Conservation (phyloP, 176 grass and related monocot species). For the barley (Hordeum vulgare) region DNA sequence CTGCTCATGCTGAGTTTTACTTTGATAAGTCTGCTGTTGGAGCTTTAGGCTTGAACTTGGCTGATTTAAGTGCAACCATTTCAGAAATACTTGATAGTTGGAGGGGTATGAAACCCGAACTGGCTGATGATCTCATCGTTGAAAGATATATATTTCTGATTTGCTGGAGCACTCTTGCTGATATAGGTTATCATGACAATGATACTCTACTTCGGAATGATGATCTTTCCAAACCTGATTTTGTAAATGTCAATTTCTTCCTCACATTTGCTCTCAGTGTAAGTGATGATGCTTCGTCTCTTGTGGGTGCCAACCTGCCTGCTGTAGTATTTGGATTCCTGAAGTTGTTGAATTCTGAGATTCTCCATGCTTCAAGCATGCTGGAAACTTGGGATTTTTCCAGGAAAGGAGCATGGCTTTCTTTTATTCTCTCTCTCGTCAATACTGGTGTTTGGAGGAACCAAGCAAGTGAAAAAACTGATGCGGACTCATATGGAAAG, state of each 20-base stretch:
- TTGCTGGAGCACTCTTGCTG: conserved; percentile 66
- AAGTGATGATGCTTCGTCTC: conserved; percentile 23
- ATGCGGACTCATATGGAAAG: neutral
- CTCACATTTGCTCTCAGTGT: conserved; percentile 53
- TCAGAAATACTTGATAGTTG: conserved; percentile 69
- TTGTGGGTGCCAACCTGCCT: conserved; percentile 40
- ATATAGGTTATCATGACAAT: conserved; percentile 31
- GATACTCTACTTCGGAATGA: conserved; percentile 23
- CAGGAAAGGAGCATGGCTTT: conserved; percentile 65
- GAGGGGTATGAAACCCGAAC: conserved; percentile 54
- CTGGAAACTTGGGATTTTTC: conserved; percentile 62
- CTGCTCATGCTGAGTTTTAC: conserved; percentile 36
- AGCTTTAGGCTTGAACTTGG: conserved; percentile 50
- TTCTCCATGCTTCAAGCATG: conserved; percentile 30
- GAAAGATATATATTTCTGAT: conserved; percentile 87
- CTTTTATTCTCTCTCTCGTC: conserved; percentile 67
- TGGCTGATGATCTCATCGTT: conserved; percentile 67
- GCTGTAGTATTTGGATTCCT: conserved; percentile 46
- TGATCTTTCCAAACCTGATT: conserved; percentile 49
- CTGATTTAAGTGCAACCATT: conserved; percentile 40
- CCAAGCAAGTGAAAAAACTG: conserved; percentile 24
- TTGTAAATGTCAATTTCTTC: conserved; percentile 50
- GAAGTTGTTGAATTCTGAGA: conserved; percentile 48
- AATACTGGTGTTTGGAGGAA: conserved; percentile 45
- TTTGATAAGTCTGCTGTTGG: conserved; percentile 40